A percentile compares a stretch with the other conserved stretches of the same genome.
Evolutionary conservation across 768 basidiomycete species (phyloP).

Genomic region (Lyophyllum semitale): DNA sequence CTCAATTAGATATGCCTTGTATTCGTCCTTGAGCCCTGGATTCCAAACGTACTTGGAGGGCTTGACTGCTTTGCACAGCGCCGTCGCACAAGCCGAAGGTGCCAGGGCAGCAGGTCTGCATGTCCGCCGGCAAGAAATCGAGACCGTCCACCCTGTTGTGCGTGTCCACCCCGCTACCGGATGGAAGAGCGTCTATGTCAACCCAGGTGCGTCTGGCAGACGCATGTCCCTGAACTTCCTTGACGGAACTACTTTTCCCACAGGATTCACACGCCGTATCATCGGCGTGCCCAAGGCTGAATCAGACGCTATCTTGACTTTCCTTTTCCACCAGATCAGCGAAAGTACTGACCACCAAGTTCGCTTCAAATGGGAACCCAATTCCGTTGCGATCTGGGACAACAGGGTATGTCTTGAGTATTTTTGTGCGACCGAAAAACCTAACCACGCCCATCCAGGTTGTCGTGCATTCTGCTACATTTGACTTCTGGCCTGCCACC

Average conservation of each 20-base stretch:
- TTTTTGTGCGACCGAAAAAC: not conserved
- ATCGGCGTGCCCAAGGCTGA: slow-evolving; percentile 80
- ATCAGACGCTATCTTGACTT: slow-evolving; percentile 69
- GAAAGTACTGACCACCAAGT: slow-evolving; percentile 76
- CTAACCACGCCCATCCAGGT: slow-evolving; percentile 42
- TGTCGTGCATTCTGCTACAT: slow-evolving; percentile 77
- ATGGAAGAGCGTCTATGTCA: slow-evolving; percentile 83
- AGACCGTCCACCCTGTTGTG: slow-evolving; percentile 78
- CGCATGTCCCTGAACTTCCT: not conserved
- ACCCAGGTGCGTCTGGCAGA: slow-evolving; percentile 50
- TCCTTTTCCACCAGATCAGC: slow-evolving; percentile 72
- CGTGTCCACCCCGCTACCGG: slow-evolving; percentile 85
- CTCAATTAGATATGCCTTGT: slow-evolving; percentile 67
- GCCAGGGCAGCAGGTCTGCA: slow-evolving; percentile 67
- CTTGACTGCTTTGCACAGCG: slow-evolving; percentile 73
- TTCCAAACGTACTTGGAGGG: slow-evolving; percentile 79
- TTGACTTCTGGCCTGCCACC: slow-evolving; percentile 79
- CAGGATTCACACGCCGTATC: slow-evolving; percentile 80
- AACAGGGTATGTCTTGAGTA: slow-evolving; percentile 58
- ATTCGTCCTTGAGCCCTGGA: slow-evolving; percentile 75
- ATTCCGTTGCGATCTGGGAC: slow-evolving; percentile 86
- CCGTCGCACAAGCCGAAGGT: slow-evolving; percentile 76
- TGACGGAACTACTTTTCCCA: not conserved
- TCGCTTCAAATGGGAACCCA: slow-evolving; percentile 75
- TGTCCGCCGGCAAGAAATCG: slow-evolving; percentile 69